Base-by-base conservation (phyloP, 441 rosid species). In the Omphalea diandra region DNA sequence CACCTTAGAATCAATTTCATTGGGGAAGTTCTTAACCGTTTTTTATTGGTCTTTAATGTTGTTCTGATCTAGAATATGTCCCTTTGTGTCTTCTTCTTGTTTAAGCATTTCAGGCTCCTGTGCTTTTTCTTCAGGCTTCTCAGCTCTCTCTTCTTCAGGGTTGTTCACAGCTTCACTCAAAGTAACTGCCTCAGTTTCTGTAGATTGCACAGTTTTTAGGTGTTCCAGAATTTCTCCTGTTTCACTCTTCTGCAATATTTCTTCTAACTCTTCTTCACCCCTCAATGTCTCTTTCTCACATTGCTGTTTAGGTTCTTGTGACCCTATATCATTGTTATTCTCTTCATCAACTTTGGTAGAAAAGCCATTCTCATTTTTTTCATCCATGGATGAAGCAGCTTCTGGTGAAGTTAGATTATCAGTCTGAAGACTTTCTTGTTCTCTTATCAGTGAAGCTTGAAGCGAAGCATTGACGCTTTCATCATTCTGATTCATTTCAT, bases 261-360 rank as follows among this genome's bases (percentile, higher is more conserved):
- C 40, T 22, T 71, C 59, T 18, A 36, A 18, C 20, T 76, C 80
- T 55, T 73, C 68, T 73, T 75, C 72, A 44, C 20, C 7, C 18
- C 56, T 49, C 72, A 41, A 32, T 65, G 49, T 40, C 70, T 65
- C 66, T 38, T 12, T 11, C 56, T 46, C 49, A 29, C 0, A 46
- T 8, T 49, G 36, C 67, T n/a, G 50, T 47, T 63, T 47, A 63
- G 44, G 22, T 29, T 67, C 70, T 54, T 33, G 35, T 49, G 20
- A 29, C 63, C 24, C 69, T 17, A 11, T 5, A 35, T 59, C 32
- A n/a, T 29, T 22, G 6, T 7, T 54, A 0, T 60, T 36, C 27
- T 58, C 76, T 63, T 75, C 73, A 24, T 60, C 70, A 43, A 2
- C 20, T 64, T 26, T 43, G 26, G 7, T 9, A 38, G 60, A n/a